Percentiles rank a stretch among this genome's conserved stretches.
These are phyloP conservation scores for Stephanodiscus minutulus DNA, from an alignment of 108 stramenopile species.

Conservation along the genomic window DNA sequence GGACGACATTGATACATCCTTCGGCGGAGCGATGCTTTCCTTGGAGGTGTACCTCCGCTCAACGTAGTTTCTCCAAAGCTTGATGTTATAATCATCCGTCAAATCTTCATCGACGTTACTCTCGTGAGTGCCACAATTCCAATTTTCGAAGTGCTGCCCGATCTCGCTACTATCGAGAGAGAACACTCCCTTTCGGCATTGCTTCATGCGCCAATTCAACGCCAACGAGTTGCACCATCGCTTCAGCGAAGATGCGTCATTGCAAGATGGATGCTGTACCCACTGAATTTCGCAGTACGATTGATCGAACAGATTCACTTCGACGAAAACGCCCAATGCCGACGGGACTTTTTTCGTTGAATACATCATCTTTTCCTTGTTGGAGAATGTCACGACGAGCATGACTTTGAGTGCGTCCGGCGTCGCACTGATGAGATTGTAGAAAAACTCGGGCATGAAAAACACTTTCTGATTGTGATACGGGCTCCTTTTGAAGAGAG, in stretches of 20 bases:
- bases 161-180: conserved; percentile 28
- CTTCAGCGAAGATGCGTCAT: conserved; percentile 29
- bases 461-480: conserved; percentile 29
- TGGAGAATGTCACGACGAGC: conserved; percentile 61
- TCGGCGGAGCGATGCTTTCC: conserved; percentile 37
- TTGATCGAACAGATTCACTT: conserved; percentile 54
- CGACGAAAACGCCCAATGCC: conserved; percentile 64
- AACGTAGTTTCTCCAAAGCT: conserved; percentile 53
- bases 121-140: conserved; percentile 52
- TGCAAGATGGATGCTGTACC: conserved; percentile 48
- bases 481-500: conserved; percentile 26
- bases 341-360: conserved; percentile 31
- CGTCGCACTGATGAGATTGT: conserved; percentile 60
- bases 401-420: conserved; percentile 40
- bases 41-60: conserved; percentile 5
- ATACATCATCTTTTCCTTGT: conserved; percentile 38
- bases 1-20: conserved; percentile 60
- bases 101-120: conserved; percentile 59
- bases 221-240: conserved; percentile 63
- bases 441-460: conserved; percentile 58
- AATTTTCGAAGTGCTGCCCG: conserved; percentile 35
- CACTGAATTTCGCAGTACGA: conserved; percentile 63
- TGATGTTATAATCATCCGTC: conserved; percentile 51
- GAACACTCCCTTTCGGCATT: conserved; percentile 57
- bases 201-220: conserved; percentile 64